phyloP scores from a whole-genome alignment of 2,329 filamentous ascomycete genomes.

The Drechmeria coniospora region DNA sequence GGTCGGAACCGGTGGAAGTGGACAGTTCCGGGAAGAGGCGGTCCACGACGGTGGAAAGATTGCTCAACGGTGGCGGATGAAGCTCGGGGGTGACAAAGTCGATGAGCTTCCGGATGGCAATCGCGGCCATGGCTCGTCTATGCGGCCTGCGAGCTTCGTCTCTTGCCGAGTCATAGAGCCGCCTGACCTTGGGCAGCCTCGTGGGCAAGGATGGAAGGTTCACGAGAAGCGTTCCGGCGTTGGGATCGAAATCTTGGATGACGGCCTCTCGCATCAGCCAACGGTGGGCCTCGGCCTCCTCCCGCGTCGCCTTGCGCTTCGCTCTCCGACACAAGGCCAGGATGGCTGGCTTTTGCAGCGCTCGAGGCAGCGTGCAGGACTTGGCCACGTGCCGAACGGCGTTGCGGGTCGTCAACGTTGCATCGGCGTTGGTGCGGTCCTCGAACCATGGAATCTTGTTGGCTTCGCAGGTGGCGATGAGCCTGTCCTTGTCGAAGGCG shows the following conservation, averaged over 20 bases:
- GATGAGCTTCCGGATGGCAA: conserved; percentile 32
- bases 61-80: conserved; percentile 23
- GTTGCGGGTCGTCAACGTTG: conserved; percentile 65
- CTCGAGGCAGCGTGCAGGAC: conserved; percentile 46
- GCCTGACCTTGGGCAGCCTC: conserved; percentile 2
- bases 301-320: conserved; percentile 22
- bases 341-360: conserved; percentile 51
- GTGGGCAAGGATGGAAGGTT: conserved; percentile 24
- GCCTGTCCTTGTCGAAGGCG: conserved; percentile 51
- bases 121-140: conserved; percentile 27
- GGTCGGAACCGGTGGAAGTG: conserved; percentile 4
- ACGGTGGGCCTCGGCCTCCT: conserved; percentile 36
- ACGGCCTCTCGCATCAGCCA: conserved; percentile 34
- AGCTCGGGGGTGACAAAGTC: conserved; percentile 33
- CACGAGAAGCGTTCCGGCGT: conserved; percentile 30
- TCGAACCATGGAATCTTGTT: conserved; percentile 61
- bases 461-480: conserved; percentile 62
- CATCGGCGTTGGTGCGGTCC: conserved; percentile 69
- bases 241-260: conserved; percentile 30
- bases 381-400: conserved; percentile 55
- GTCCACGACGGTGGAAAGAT: conserved; percentile 29
- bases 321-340: conserved; percentile 42
- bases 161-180: conserved; percentile 10
- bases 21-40: conserved; percentile 32
- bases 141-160: conserved; percentile 15